A percentile compares a stretch with the other conserved stretches of the same genome.
Evolutionary conservation across 495 filamentous ascomycete genomes (phyloP).

Genomic region (Aspergillus kassunensis): DNA sequence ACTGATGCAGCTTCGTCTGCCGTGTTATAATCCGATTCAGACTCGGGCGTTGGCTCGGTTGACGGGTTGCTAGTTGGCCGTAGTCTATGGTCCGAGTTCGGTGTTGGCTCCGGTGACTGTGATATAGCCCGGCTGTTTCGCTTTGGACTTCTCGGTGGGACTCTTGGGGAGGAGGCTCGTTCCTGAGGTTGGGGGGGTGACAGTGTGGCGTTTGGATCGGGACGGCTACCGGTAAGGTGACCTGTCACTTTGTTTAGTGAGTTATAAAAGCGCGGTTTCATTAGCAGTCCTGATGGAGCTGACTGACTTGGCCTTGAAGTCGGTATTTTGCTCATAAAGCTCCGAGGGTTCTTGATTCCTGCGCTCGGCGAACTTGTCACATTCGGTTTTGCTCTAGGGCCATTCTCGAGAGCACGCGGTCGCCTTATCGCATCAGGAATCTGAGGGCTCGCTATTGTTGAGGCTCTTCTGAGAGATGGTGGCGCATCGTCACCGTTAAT

Average conservation of each 20-base stretch:
- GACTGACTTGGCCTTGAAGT: conserved; percentile 8
- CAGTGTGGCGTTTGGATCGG: neutral
- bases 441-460: neutral
- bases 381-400: neutral
- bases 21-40: conserved; percentile 34
- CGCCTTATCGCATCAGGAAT: neutral
- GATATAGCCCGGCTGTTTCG: neutral
- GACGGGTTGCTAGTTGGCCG: conserved; percentile 15
- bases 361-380: neutral
- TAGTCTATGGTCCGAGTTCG: neutral
- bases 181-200: neutral
- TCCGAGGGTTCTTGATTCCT: neutral
- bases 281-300: conserved; percentile 1
- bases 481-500: conserved; percentile 8
- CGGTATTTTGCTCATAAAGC: neutral
- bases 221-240: neutral
- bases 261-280: conserved; percentile 14
- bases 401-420: neutral
- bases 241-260: conserved; percentile 2
- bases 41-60: conserved; percentile 13
- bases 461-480: neutral
- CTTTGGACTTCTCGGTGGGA: conserved; percentile 2
- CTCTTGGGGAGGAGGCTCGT: neutral
- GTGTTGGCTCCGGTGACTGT: neutral
- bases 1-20: conserved; percentile 32